A percentile compares a stretch with the other conserved stretches of the same genome.
Conservation (phyloP, 2,329 filamentous ascomycete genomes). For the Emydomyces testavorans region DNA sequence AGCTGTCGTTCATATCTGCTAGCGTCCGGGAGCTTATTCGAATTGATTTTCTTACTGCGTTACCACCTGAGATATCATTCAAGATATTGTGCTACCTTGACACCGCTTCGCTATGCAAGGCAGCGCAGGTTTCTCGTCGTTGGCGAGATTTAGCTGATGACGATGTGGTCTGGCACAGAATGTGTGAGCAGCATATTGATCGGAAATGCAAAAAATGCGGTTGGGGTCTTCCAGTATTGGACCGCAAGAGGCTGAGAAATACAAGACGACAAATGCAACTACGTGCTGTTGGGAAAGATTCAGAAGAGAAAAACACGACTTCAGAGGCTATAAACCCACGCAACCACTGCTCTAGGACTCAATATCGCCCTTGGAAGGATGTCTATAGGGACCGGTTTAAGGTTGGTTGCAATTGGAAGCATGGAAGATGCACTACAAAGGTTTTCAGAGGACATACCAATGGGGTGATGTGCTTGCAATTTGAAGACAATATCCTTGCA, state of each 20-base stretch:
- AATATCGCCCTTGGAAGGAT: conserved; percentile 75
- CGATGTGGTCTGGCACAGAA: conserved; percentile 93
- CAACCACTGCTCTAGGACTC: conserved; percentile 41
- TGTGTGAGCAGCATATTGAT: conserved; percentile 96
- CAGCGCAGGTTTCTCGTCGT: conserved; percentile 78
- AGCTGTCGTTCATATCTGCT: conserved; percentile 82
- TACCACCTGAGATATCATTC: conserved; percentile 82
- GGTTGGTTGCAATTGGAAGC: conserved; percentile 95
- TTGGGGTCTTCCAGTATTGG: conserved; percentile 82
- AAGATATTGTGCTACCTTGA: conserved; percentile 90
- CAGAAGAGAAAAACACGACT: background rate
- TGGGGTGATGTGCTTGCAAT: conserved; percentile 66
- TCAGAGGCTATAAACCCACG: background rate
- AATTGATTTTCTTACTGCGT: conserved; percentile 85
- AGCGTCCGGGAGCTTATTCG: conserved; percentile 90
- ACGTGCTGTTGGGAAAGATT: conserved; percentile 26
- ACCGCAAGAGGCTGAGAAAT: conserved; percentile 74
- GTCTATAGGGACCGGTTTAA: conserved; percentile 93
- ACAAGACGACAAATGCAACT: conserved; percentile 77
- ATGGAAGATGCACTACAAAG: conserved; percentile 74
- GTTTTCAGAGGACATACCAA: conserved; percentile 80
- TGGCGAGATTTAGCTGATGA: conserved; percentile 92
- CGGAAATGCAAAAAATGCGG: conserved; percentile 90
- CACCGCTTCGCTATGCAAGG: conserved; percentile 87
- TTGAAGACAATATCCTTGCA: conserved; percentile 82